Evolutionary conservation across 1,284 basidiomycete genomes (phyloP).

Genomic region (Rhodotorula sp.): DNA sequence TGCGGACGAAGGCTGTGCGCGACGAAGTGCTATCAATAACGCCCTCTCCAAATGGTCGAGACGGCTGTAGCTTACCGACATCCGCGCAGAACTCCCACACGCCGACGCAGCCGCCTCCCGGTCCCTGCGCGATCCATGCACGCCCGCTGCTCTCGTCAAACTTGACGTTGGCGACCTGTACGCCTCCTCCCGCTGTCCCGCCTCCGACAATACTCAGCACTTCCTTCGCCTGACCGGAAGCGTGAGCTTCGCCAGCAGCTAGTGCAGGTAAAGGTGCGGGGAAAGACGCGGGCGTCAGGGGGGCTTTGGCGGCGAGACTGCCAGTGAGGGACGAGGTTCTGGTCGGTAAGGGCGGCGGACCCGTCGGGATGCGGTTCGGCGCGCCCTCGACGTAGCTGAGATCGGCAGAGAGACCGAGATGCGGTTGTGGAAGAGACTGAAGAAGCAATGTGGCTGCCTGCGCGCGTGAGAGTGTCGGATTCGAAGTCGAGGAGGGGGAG

Average conservation of each 20-base stretch:
- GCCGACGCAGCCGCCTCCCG: slow-evolving; percentile 17
- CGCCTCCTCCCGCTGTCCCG: background rate
- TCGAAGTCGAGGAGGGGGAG: background rate
- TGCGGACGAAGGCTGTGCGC: slow-evolving; percentile 21
- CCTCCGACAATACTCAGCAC: slow-evolving; percentile 3
- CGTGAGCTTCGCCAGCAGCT: background rate
- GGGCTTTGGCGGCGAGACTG: background rate
- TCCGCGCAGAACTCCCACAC: slow-evolving; percentile 24
- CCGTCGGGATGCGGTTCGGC: background rate
- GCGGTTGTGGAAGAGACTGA: slow-evolving; percentile 5
- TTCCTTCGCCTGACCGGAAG: background rate
- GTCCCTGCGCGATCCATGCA: slow-evolving; percentile 19
- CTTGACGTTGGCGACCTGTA: slow-evolving; percentile 7
- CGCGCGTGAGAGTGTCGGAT: background rate
- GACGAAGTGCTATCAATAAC: background rate
- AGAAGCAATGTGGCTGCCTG: slow-evolving; percentile 29
- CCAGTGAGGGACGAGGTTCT: background rate
- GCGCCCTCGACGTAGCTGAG: slow-evolving; percentile 16
- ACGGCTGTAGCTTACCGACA: slow-evolving; percentile 7
- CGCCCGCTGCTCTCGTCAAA: background rate
- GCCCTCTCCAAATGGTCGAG: background rate
- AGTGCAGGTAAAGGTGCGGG: slow-evolving; percentile 5
- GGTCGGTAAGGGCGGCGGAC: background rate
- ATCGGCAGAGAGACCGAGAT: slow-evolving; percentile 21
- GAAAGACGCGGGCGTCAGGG: slow-evolving; percentile 1